Evolutionary conservation across 176 grass and related monocot species (phyloP), one percentile per base, ranked within the genome.

Genomic region (Pontederia paniculata): DNA sequence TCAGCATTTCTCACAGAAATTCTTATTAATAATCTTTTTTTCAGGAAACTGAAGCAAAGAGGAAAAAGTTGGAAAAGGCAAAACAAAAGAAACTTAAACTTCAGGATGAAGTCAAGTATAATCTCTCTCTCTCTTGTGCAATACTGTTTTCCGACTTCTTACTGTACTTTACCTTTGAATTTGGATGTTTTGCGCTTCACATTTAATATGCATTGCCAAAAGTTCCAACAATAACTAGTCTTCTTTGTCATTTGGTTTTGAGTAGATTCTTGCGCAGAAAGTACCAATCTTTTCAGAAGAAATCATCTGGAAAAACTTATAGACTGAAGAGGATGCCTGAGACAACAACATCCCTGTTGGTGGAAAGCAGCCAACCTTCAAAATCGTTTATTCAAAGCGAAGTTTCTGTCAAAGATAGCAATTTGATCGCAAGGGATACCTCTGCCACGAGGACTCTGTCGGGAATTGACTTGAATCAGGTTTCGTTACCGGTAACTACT

Each of bases 81-180:
- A 67, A 44, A 53, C 28, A 67, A 43, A 54, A 67, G 64, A 67
- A 67, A 28, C 25, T 42, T 28, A 67, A 25, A 18, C 64, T 67
- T 28, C 15, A 21, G 23, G 50, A 16, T 67, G 64, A 67, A 67
- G 64, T 67, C 64, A 54, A 67, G 64, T 67, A 67, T 19, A 53
- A 8, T 4, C 50, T 8, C 25, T 17, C 14, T 2, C 48, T 44
- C 1, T 9, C 9, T 16, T 19, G 31, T 11, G 17, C 28, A 23
- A 8, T 19, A 4, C 13, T 41, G 2, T 41, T 42, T 52, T 16
- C 20, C 12, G 1, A 1, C 19, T 42, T 66, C 25, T 37, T 13
- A 19, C 0, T 17, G 9, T 52, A n/a, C 49, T 41, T 19, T 13
- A 66, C 10, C 19, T 12, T n/a, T n/a, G n/a, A n/a, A n/a, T n/a